Conservation (phyloP, 345 rosid genomes). For the Aquilaria yunnanensis region DNA sequence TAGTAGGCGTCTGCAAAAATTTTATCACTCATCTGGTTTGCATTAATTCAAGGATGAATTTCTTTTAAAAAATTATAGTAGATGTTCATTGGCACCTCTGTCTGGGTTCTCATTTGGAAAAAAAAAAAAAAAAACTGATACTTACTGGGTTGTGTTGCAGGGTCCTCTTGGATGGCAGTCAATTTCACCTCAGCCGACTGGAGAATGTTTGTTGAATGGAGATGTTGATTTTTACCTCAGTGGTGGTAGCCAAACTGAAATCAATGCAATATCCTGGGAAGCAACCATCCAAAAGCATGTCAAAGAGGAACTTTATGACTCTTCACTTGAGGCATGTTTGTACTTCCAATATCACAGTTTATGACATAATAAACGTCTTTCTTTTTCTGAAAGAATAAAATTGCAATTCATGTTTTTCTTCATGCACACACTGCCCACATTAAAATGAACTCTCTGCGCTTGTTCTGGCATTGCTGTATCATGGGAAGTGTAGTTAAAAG, state of each 20-base stretch:
- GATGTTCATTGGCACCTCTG: too few species aligned
- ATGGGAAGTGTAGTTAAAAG: not conserved
- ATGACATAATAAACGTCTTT: too few species aligned
- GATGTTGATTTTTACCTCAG: constrained; percentile 61
- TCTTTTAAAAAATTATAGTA: not conserved
- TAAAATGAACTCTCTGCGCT: too few species aligned
- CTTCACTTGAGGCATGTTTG: constrained; percentile 56
- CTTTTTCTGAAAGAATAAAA: too few species aligned
- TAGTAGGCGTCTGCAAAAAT: not conserved
- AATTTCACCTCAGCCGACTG: constrained; percentile 62
- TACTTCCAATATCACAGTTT: not conserved
- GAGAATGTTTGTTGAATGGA: constrained; percentile 59
- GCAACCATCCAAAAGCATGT: constrained; percentile 81
- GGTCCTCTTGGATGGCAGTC: constrained; percentile 98
- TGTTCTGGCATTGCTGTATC: not conserved
- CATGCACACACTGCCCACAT: too few species aligned
- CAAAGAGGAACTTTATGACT: constrained; percentile 79
- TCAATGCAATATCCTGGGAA: constrained; percentile 90
- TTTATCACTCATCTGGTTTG: constrained; percentile 1
- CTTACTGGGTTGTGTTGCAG: constrained; percentile 31
- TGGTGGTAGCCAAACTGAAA: constrained; percentile 51
- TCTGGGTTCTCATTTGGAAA: too few species aligned
- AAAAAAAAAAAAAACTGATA: too few species aligned
- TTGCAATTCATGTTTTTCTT: too few species aligned
- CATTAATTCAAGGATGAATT: constrained; percentile 1